A percentile compares a stretch with the other conserved stretches of the same genome.
Evolutionary conservation across 2,329 filamentous ascomycete genomes (phyloP).

Genomic region (Dryadomyces quercus-mongolicae): DNA sequence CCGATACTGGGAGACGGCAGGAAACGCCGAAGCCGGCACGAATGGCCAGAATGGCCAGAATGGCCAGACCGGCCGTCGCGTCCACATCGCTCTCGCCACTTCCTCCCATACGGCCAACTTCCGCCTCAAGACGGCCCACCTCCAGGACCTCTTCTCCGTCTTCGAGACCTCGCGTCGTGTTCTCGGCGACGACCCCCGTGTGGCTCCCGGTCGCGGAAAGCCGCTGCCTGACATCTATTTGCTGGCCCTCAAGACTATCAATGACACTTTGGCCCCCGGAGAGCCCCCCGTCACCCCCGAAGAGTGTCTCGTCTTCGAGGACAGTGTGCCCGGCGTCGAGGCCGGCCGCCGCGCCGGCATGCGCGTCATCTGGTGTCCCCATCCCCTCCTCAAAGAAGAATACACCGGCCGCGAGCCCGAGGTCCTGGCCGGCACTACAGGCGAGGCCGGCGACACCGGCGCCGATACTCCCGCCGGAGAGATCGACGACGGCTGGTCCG

Average conservation of each 20-base stretch:
- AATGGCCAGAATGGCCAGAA: no score
- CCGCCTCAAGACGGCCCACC: constrained; percentile 58
- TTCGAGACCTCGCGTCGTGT: constrained; percentile 64
- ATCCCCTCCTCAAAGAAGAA: constrained; percentile 64
- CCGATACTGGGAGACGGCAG: constrained; percentile 33
- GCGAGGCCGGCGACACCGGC: constrained; percentile 44
- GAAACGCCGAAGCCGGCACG: no score
- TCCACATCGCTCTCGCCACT: constrained; percentile 80
- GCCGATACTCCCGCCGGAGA: constrained; percentile 45
- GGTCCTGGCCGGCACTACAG: constrained; percentile 72
- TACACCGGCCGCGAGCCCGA: constrained; percentile 65
- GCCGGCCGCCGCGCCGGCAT: constrained; percentile 83
- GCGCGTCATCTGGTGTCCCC: constrained; percentile 88
- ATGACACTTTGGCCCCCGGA: constrained; percentile 53
- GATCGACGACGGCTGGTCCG: constrained; percentile 47
- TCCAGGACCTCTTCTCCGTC: constrained; percentile 44
- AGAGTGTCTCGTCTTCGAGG: constrained; percentile 94
- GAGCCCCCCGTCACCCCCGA: constrained; percentile 59
- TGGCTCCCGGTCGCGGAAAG: constrained; percentile 74
- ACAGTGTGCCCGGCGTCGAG: constrained; percentile 87
- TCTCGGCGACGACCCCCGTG: constrained; percentile 72
- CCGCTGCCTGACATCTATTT: constrained; percentile 91
- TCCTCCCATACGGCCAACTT: constrained; percentile 64
- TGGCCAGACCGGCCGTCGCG: constrained; percentile 19
- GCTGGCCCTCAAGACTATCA: constrained; percentile 74